A percentile compares a stretch with the other conserved stretches of the same genome.
Evolutionary conservation across 2,329 filamentous ascomycete species (phyloP).

Genomic region (Apiospora koreana): DNA sequence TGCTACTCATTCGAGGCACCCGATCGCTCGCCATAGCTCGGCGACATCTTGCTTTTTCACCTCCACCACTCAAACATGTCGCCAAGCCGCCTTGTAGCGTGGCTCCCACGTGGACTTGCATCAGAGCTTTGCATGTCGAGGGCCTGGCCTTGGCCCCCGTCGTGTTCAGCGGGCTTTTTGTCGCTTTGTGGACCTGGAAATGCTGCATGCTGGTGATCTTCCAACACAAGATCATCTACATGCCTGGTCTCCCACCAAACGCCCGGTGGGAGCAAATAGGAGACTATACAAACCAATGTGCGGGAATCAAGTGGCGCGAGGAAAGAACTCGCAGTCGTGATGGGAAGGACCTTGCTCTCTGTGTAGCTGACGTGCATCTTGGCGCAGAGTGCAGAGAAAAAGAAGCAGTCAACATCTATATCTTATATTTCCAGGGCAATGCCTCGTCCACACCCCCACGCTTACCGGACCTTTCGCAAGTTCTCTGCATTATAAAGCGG

Average conservation of each 20-base stretch:
- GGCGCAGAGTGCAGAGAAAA: slow-evolving; percentile 16
- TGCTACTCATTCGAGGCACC: not conserved
- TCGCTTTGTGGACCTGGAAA: slow-evolving; percentile 66
- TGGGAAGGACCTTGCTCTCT: slow-evolving; percentile 64
- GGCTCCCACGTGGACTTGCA: slow-evolving; percentile 21
- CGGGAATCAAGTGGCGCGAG: slow-evolving; percentile 68
- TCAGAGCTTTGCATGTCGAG: slow-evolving; percentile 35
- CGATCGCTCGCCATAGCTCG: slow-evolving; percentile 3
- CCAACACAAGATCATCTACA: slow-evolving; percentile 82
- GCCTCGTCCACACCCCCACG: slow-evolving; percentile 59
- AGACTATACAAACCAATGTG: slow-evolving; percentile 62
- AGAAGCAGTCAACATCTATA: slow-evolving; percentile 44
- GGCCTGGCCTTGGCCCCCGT: slow-evolving; percentile 62
- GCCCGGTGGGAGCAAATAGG: slow-evolving; percentile 66
- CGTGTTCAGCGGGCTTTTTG: slow-evolving; percentile 65
- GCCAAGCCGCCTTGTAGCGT: slow-evolving; percentile 22
- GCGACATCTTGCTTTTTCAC: not conserved
- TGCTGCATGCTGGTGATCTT: slow-evolving; percentile 75
- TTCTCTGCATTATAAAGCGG: slow-evolving; percentile 48
- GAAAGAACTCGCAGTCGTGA: slow-evolving; percentile 61
- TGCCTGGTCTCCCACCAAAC: slow-evolving; percentile 73
- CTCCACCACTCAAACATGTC: slow-evolving; percentile 5
- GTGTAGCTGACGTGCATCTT: slow-evolving; percentile 47
- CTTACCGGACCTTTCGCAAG: slow-evolving; percentile 56
- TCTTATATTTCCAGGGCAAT: slow-evolving; percentile 62